Conservation (phyloP, 192 early-diverging fungal species). For the Coemansia sp. region DNA sequence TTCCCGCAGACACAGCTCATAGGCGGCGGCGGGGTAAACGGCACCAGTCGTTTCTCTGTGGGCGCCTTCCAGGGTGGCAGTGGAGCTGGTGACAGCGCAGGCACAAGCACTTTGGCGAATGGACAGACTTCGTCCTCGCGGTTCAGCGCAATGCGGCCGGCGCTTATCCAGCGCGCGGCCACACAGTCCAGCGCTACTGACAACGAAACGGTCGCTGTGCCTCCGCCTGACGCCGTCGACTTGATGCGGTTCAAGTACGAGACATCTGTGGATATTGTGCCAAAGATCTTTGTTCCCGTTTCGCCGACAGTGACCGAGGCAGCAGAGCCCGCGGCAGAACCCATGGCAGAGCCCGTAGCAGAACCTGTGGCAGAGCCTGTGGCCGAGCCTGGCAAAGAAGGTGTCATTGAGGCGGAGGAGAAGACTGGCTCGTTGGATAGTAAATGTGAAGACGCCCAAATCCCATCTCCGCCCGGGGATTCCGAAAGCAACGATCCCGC, state of each 20-base stretch:
- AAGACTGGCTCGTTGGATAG: too few relatives aligned
- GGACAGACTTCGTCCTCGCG: background rate
- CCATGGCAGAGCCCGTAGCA: background rate
- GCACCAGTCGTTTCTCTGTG: slow-evolving; percentile 31
- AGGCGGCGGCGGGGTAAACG: slow-evolving; percentile 13
- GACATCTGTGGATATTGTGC: slow-evolving; percentile 27
- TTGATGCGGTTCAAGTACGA: slow-evolving; percentile 41
- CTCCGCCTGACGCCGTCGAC: slow-evolving; percentile 48
- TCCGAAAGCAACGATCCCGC: background rate
- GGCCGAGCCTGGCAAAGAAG: background rate
- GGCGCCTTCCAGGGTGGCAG: slow-evolving; percentile 31
- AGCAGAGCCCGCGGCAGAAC: background rate
- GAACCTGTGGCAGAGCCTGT: background rate
- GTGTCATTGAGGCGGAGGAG: background rate
- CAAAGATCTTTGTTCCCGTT: slow-evolving; percentile 39
- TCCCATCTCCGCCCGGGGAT: background rate
- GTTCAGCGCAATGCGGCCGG: slow-evolving; percentile 21
- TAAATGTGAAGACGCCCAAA: too few relatives aligned
- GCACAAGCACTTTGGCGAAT: background rate
- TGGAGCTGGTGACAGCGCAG: background rate
- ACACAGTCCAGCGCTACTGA: slow-evolving; percentile 21
- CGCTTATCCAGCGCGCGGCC: slow-evolving; percentile 11
- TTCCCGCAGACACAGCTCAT: slow-evolving; percentile 25
- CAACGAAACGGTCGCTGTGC: background rate
- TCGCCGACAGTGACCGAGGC: background rate